Conservation (phyloP, 257 asterid genomes). For the Solanum chilense region DNA sequence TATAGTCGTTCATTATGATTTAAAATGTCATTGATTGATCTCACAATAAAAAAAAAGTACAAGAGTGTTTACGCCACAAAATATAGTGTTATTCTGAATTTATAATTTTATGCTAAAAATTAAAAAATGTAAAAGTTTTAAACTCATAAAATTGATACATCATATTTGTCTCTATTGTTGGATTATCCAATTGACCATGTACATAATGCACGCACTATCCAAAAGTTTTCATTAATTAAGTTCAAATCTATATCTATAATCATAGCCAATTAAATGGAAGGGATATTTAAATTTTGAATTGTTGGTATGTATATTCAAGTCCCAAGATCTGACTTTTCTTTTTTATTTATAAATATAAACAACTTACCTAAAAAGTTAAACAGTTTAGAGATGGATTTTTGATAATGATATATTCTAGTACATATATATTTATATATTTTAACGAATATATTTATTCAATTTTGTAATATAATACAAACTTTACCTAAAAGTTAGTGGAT, state of each 20-base stretch:
- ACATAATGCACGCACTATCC: neutral
- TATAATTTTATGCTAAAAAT: neutral
- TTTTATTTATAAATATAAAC: neutral
- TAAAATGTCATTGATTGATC: neutral
- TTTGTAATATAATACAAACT: too few relatives aligned
- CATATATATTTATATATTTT: too few relatives aligned
- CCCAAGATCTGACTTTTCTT: neutral
- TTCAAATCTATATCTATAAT: too few relatives aligned
- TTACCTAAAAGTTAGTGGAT: too few relatives aligned
- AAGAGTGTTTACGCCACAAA: neutral
- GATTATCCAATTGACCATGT: neutral
- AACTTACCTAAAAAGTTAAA: neutral
- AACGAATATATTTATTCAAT: too few relatives aligned
- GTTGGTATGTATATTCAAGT: neutral
- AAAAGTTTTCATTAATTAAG: neutral
- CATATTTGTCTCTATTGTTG: neutral
- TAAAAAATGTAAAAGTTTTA: neutral
- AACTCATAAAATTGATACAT: neutral
- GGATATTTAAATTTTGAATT: neutral
- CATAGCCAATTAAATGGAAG: neutral
- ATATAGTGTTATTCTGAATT: neutral
- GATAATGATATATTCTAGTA: too few relatives aligned
- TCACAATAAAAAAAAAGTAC: neutral
- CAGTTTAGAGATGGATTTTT: accelerated
- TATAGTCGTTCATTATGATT: neutral